Conservation (phyloP, 257 asterid species). For the Capsicum chinense region DNA sequence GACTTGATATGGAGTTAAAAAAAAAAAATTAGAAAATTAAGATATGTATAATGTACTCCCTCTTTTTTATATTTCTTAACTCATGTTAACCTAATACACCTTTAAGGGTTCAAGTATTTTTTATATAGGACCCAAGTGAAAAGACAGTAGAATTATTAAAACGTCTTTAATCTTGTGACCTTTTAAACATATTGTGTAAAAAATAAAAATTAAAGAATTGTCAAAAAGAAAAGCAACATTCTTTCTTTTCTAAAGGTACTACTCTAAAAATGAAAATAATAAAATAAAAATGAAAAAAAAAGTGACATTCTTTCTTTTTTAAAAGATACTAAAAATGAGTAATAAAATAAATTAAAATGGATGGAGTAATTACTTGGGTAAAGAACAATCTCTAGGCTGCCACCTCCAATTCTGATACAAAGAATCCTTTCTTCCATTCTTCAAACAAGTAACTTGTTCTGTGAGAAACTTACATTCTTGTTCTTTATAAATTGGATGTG, state of each 20-base stretch:
- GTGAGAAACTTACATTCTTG: constrained; percentile 71
- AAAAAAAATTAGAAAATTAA: too few relatives aligned
- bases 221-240: accelerated
- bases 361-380: constrained; percentile 56
- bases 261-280: not conserved
- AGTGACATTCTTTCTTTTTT: not conserved
- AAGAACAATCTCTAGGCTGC: constrained; percentile 81
- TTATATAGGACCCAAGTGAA: too few relatives aligned
- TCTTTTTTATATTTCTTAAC: too few relatives aligned
- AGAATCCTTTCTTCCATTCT: constrained; percentile 72
- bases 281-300: not conserved
- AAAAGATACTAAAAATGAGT: not conserved
- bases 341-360: not conserved
- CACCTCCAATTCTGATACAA: constrained; percentile 82
- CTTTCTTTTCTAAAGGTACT: not conserved
- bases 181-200: too few relatives aligned
- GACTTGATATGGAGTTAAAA: not conserved
- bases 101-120: too few relatives aligned
- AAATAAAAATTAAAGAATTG: not conserved
- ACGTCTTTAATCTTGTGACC: accelerated
- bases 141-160: not conserved
- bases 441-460: constrained; percentile 77
- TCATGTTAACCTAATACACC: too few relatives aligned
- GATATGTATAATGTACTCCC: not conserved
- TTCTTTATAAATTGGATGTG: constrained; percentile 69